A percentile compares a stretch with the other conserved stretches of the same genome.
These are phyloP conservation scores for Sclerotinia glacialis DNA, from an alignment of 2,329 filamentous ascomycete species.

Conservation along the genomic window DNA sequence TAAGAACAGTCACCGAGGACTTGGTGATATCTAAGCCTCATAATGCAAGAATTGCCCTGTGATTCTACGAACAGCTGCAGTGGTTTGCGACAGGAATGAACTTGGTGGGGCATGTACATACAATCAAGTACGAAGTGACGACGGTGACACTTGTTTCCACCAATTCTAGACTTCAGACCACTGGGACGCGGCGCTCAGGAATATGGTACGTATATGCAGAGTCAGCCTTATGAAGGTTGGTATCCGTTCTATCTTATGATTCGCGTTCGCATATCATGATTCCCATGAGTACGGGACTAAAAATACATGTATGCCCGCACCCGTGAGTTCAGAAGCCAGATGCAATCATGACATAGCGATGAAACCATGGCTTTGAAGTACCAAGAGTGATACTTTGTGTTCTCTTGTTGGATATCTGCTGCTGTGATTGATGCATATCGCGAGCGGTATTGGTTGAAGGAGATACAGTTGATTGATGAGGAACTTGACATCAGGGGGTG, in stretches of 20 bases:
- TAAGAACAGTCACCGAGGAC: background rate
- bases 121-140: background rate
- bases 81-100: slow-evolving; percentile 5
- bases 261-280: slow-evolving; percentile 3
- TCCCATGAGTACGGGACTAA: background rate
- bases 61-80: background rate
- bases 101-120: slow-evolving; percentile 3
- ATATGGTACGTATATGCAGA: background rate
- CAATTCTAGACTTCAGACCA: background rate
- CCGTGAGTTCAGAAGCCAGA: background rate
- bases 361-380: background rate
- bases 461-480: background rate
- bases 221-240: background rate
- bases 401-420: background rate
- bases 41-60: background rate
- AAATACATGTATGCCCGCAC: background rate
- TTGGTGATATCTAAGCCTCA: background rate
- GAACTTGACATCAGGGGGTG: background rate
- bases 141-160: background rate
- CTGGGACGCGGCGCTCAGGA: slow-evolving; percentile 2
- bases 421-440: background rate
- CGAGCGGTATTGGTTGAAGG: background rate
- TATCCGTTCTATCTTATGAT: background rate
- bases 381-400: background rate
- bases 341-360: background rate